These are phyloP conservation scores for Pouteria campechiana DNA, from an alignment of 179 eudicot genomes.

Conservation along the genomic window DNA sequence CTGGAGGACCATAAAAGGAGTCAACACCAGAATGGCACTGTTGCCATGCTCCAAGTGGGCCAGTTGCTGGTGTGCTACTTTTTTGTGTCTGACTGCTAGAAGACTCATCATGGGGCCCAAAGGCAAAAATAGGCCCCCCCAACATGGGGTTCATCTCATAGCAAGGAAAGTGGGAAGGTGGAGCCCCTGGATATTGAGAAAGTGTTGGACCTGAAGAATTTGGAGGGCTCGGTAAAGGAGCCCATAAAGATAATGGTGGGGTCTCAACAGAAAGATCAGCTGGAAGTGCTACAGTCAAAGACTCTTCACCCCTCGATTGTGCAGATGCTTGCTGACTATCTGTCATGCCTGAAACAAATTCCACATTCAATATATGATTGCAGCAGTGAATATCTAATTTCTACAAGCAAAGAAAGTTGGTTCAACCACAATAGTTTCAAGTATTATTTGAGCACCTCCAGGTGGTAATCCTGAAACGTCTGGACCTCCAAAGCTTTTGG, in stretches of 20 bases:
- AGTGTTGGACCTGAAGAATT: constrained; percentile 60
- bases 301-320: constrained; percentile 66
- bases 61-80: constrained; percentile 39
- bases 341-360: constrained; percentile 30
- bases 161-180: constrained; percentile 72
- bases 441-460: constrained; percentile 16
- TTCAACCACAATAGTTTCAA: too few relatives aligned
- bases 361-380: not conserved
- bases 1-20: constrained; percentile 82
- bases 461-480: constrained; percentile 21
- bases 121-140: constrained; percentile 79
- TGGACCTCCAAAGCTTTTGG: constrained; percentile 34
- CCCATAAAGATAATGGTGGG: constrained; percentile 85
- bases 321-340: constrained; percentile 33
- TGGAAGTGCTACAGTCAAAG: constrained; percentile 71
- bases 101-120: constrained; percentile 72
- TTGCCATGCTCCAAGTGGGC: constrained; percentile 76
- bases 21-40: constrained; percentile 73
- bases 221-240: constrained; percentile 86
- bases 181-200: constrained; percentile 64
- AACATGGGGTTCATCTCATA: constrained; percentile 90
- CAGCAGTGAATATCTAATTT: too few relatives aligned
- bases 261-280: constrained; percentile 98
- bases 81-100: constrained; percentile 49
- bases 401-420: too few relatives aligned